These are phyloP conservation scores for Cicer yamashitae DNA, from an alignment of 306 rosid genomes.

Conservation along the genomic window DNA sequence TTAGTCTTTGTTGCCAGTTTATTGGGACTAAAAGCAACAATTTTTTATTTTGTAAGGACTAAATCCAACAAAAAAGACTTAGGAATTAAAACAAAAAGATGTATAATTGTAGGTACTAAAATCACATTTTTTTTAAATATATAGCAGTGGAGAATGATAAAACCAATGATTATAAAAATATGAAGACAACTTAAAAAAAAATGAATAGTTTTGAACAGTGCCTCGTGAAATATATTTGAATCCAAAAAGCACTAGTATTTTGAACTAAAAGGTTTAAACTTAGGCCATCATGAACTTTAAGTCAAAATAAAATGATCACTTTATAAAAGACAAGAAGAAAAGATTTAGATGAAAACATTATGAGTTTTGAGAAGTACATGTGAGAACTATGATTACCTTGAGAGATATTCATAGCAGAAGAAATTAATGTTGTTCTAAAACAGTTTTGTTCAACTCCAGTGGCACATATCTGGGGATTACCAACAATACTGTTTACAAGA, in stretches of 20 bases:
- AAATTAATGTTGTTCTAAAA: conserved; percentile 53
- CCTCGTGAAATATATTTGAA: conserved; percentile 6
- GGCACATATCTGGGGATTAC: conserved; percentile 82
- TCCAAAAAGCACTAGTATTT: conserved; percentile 6
- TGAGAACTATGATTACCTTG: conserved; percentile 64
- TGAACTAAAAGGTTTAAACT: neutral
- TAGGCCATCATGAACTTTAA: conserved; percentile 39
- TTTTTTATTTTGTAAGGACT: too few species aligned
- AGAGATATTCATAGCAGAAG: conserved; percentile 55
- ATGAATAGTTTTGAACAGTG: conserved; percentile 28
- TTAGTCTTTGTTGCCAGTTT: too few species aligned
- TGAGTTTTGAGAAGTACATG: conserved; percentile 25
- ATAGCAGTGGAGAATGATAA: conserved; percentile 8
- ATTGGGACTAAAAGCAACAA: too few species aligned
- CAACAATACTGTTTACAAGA: conserved; percentile 66
- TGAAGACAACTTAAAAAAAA: neutral
- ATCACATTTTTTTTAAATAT: too few species aligned
- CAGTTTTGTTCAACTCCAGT: conserved; percentile 64
- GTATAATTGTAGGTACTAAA: too few species aligned
- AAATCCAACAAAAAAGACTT: too few species aligned
- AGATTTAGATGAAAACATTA: conserved; percentile 30
- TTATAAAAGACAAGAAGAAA: conserved; percentile 28
- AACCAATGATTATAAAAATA: conserved; percentile 39
- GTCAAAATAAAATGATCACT: conserved; percentile 34
- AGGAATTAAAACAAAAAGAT: too few species aligned